These are phyloP conservation scores for Aspergillus pseudoterreus DNA, from an alignment of 2,329 filamentous ascomycete genomes.

Conservation along the genomic window DNA sequence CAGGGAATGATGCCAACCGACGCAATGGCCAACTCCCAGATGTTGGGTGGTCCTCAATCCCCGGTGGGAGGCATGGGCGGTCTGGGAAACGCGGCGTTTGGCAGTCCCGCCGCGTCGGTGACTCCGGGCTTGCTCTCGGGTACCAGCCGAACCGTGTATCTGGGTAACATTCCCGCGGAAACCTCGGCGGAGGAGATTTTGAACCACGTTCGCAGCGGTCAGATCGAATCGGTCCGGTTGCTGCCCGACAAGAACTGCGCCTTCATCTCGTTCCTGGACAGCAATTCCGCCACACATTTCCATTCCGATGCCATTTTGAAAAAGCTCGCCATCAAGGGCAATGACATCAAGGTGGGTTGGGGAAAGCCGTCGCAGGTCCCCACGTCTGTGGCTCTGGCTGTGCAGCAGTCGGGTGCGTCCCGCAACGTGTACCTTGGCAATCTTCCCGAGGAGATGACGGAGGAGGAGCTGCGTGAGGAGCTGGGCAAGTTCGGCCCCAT, in stretches of 20 bases:
- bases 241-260: conserved; percentile 99
- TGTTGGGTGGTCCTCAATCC: conserved; percentile 77
- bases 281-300: conserved; percentile 96
- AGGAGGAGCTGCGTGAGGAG: conserved; percentile 91
- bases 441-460: conserved; percentile 80
- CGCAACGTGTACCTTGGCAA: conserved; percentile 97
- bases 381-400: conserved; percentile 92
- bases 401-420: conserved; percentile 95
- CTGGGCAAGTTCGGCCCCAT: conserved; percentile 94
- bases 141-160: conserved; percentile 92
- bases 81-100: conserved; percentile 56
- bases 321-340: conserved; percentile 96
- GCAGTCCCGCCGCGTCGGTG: conserved; percentile 68
- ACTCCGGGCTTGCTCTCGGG: conserved; percentile 78
- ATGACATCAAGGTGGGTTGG: conserved; percentile 99
- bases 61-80: conserved; percentile 72
- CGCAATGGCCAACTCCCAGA: conserved; percentile 74
- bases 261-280: conserved; percentile 98
- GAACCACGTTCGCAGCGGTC: conserved; percentile 90
- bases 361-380: conserved; percentile 97
- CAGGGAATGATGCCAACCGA: conserved; percentile 83
- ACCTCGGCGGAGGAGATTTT: conserved; percentile 95
- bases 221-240: conserved; percentile 97
- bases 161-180: conserved; percentile 98
- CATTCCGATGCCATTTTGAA: conserved; percentile 99